Evolutionary conservation across 1,284 basidiomycete genomes (phyloP).

Genomic region (Erythrobasidium hasegawianum): DNA sequence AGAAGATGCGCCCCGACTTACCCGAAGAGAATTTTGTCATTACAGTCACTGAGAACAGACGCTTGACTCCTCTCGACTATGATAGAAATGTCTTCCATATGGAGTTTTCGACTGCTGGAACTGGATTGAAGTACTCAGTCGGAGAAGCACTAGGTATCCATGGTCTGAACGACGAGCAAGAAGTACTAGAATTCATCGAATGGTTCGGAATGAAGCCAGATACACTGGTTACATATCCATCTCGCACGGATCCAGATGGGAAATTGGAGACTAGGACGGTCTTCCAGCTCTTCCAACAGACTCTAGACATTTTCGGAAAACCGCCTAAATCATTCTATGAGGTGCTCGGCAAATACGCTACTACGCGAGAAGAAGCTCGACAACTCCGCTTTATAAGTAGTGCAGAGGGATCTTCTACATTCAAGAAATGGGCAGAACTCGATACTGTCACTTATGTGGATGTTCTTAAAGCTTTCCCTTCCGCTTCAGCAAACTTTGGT

Average conservation of each 20-base stretch:
- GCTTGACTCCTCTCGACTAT: slow-evolving; percentile 89
- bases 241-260: slow-evolving; percentile 50
- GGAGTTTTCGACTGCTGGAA: slow-evolving; percentile 88
- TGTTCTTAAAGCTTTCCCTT: slow-evolving; percentile 72
- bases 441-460: slow-evolving; percentile 95
- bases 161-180: slow-evolving; percentile 91
- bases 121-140: slow-evolving; percentile 89
- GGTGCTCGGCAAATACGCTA: slow-evolving; percentile 75
- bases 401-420: slow-evolving; percentile 82
- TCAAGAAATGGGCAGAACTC: slow-evolving; percentile 91
- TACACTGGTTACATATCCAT: slow-evolving; percentile 74
- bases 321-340: slow-evolving; percentile 95
- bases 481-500: slow-evolving; percentile 63
- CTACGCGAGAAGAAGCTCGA: slow-evolving; percentile 67
- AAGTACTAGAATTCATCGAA: slow-evolving; percentile 80
- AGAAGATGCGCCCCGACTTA: slow-evolving; percentile 67
- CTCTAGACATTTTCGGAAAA: slow-evolving; percentile 92
- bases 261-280: slow-evolving; percentile 76
- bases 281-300: slow-evolving; percentile 92
- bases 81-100: slow-evolving; percentile 99
- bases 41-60: slow-evolving; percentile 87
- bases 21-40: slow-evolving; percentile 89
- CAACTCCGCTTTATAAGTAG: slow-evolving; percentile 88
- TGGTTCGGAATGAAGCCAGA: slow-evolving; percentile 88
- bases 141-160: slow-evolving; percentile 98